Percentiles rank a stretch among this genome's conserved stretches.
Evolutionary conservation across 345 rosid species (phyloP).

Genomic region (Salix arbutifolia): DNA sequence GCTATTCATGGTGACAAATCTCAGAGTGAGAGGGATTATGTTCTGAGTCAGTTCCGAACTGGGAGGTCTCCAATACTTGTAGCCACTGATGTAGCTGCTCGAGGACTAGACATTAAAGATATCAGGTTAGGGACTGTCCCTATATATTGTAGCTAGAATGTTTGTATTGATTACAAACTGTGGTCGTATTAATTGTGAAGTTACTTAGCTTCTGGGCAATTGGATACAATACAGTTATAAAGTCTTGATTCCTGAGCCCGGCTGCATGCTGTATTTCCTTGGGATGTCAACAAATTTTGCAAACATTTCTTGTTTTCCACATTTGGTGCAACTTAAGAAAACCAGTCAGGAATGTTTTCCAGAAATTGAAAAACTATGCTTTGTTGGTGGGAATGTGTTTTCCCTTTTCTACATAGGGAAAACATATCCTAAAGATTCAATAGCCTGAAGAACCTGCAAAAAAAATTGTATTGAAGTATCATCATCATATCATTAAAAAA

Average conservation of each 20-base stretch:
- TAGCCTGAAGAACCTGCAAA: not conserved
- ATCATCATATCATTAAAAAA: not conserved
- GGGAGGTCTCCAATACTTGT: slow-evolving; percentile 83
- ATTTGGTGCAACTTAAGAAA: not conserved
- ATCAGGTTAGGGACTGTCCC: slow-evolving; percentile 48
- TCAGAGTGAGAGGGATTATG: slow-evolving; percentile 77
- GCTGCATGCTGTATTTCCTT: not conserved
- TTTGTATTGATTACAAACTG: not conserved
- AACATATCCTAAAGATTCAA: not conserved
- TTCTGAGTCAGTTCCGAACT: slow-evolving; percentile 66
- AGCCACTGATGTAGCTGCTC: slow-evolving; percentile 94
- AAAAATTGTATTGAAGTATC: not conserved
- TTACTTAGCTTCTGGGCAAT: not conserved
- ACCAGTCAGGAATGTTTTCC: not conserved
- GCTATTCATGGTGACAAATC: slow-evolving; percentile 93
- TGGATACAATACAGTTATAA: not conserved
- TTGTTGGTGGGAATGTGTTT: not conserved
- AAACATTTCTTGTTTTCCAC: not conserved
- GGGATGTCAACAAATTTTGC: not conserved
- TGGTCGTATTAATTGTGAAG: not conserved
- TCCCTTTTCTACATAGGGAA: not conserved
- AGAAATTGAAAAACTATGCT: not conserved
- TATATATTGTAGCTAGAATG: not conserved
- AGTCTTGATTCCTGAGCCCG: not conserved
- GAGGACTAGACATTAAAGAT: slow-evolving; percentile 86